Evolutionary conservation across 805 yeast genomes (phyloP).

Genomic region (Teunomyces tritomae): DNA sequence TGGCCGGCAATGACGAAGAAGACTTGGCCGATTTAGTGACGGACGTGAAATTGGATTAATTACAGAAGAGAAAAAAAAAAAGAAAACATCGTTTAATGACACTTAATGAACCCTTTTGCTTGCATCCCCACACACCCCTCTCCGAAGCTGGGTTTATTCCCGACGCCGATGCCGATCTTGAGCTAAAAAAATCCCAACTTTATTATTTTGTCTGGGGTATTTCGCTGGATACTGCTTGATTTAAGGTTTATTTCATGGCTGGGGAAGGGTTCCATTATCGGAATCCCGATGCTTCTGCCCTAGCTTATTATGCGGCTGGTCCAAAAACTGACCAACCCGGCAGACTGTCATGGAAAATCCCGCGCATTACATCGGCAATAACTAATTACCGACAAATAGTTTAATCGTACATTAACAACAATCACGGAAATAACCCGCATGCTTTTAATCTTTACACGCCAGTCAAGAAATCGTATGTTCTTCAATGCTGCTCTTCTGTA

Average conservation of each 20-base stretch:
- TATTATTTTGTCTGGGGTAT: not conserved
- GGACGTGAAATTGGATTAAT: slow-evolving; percentile 4
- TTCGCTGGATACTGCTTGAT: not conserved
- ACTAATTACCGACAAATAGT: not conserved
- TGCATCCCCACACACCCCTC: not conserved
- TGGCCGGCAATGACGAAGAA: slow-evolving; percentile 62
- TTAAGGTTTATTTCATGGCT: not conserved
- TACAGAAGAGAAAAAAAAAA: slow-evolving; percentile 6
- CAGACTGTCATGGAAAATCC: not conserved
- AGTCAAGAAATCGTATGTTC: too few species aligned
- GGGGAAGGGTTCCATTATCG: not conserved
- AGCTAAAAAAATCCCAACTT: not conserved
- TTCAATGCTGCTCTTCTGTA: too few species aligned
- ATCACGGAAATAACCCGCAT: not conserved
- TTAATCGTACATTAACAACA: too few species aligned
- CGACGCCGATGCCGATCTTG: not conserved
- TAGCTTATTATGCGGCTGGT: not conserved
- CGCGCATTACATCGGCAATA: not conserved
- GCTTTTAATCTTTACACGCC: too few species aligned
- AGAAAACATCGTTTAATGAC: not conserved
- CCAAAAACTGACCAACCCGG: not conserved
- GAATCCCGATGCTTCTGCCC: not conserved
- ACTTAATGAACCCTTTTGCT: not conserved
- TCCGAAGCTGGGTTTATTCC: not conserved
- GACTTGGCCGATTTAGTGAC: slow-evolving; percentile 16